Conservation (phyloP, 306 rosid genomes). For the Vigna trinervia region DNA sequence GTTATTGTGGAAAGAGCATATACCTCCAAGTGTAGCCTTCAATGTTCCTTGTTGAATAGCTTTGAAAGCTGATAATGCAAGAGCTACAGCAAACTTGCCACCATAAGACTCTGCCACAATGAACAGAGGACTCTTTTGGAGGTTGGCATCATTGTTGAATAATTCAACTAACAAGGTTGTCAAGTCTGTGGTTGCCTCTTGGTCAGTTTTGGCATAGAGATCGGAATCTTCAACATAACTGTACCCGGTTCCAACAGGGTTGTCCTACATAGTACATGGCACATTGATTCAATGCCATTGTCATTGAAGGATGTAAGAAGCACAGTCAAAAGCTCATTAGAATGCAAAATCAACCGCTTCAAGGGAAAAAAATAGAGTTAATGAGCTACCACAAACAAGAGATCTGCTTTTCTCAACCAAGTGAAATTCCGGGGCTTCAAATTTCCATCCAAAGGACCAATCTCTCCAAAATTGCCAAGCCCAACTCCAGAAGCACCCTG, state of each 20-base stretch:
- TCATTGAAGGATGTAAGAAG: background rate
- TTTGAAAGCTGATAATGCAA: background rate
- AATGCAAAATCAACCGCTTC: background rate
- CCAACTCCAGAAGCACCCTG: slow-evolving; percentile 1
- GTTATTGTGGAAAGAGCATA: background rate
- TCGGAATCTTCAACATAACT: background rate
- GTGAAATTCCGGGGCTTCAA: background rate
- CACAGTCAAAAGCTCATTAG: background rate
- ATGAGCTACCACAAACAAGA: slow-evolving; percentile 6
- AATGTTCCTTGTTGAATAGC: slow-evolving; percentile 10
- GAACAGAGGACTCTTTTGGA: slow-evolving; percentile 17
- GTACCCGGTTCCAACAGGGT: slow-evolving; percentile 6
- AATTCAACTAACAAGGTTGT: background rate
- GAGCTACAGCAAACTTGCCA: slow-evolving; percentile 11
- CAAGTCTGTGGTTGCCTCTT: background rate
- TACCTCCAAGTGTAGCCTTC: slow-evolving; percentile 3
- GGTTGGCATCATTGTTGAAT: background rate
- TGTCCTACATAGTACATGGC: background rate
- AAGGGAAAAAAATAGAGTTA: too few species aligned
- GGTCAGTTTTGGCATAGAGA: background rate
- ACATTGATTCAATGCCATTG: too few species aligned
- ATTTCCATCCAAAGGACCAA: slow-evolving; percentile 12
- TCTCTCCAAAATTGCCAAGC: background rate
- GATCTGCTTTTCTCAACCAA: slow-evolving; percentile 20
- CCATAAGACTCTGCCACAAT: slow-evolving; percentile 24